Base-by-base conservation (phyloP, 2,329 filamentous ascomycete species). In the Ciborinia camelliae region DNA sequence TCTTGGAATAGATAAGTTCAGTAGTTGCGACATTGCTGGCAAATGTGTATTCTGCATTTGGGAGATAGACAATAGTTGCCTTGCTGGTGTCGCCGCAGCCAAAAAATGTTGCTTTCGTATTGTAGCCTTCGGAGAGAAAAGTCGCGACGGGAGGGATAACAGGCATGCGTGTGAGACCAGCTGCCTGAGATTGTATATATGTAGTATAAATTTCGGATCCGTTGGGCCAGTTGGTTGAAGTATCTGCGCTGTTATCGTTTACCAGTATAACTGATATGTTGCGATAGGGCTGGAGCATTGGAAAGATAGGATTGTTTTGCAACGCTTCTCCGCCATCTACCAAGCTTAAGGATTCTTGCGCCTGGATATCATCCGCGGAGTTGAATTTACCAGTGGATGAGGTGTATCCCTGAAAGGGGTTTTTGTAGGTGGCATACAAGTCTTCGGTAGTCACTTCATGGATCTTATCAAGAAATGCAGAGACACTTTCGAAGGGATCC, bases 371-470 rank as follows among this genome's bases (percentile, higher is more conserved):
- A 67, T 61, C 15, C n/a, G 23, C 43, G 20, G 61, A 28, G 14
- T 58, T 54, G 1, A 77, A 70, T 0, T 55, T 59, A 15, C 67
- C 63, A 1, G 70, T 69, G 1, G 67, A 57, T 4, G 71, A 72
- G 0, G 68, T 51, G 77, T 80, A 87, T 66, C 80, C 76, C 62
- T 83, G 76, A 72, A 86, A 86, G 0, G 84, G 88, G 75, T 90
- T 90, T 7, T 83, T 84, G 78, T 84, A 89, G 26, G 79, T 71
- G 72, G 81, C 81, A 53, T 69, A 73, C 3, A 73, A 64, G 45
- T 73, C 78, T 23, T 73, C 64, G 10, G 71, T 73, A 4, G 69
- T 67, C 2, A 73, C 66, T 63, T 75, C 60, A 54, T 77, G 73
- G 15, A 72, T 67, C 1, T 68, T 53, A 54, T 69, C 68, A 37